Evolutionary conservation across 2,329 filamentous ascomycete species (phyloP), one percentile per base, ranked within the genome.

Genomic region (Parastagonospora avenae): DNA sequence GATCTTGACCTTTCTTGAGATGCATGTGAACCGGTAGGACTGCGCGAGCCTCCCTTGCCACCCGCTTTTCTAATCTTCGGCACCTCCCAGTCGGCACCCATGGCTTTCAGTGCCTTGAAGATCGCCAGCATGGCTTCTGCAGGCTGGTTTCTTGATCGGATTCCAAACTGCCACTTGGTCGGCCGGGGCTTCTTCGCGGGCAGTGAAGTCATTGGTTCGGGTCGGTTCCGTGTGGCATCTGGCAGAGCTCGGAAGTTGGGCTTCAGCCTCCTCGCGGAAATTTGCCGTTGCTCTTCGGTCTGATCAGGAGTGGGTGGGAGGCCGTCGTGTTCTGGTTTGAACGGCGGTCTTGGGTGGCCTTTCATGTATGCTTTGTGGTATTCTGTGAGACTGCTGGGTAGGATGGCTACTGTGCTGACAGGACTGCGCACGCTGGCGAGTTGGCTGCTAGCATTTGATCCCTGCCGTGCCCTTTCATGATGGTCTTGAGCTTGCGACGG

Each of bases 151-250:
- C 94, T 86, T 39, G 91, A 96, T 32, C 94, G 85, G 55, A 99
- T 99, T 49, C 94, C 94, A 70, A 99, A 99, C 72, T 99, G 94
- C 94, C 94, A 99, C 60, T 93, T 91, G 12, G 92, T 90, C 1
- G 89, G 89, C 67, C 90, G 92, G 4, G 81, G 76, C 72, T 90
- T 92, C 77, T 90, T 91, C 14, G 70, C 62, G 2, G 86, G 84
- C 28, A 82, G 62, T n/a, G 76, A 75, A 3, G 82, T 82, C 76
- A 83, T 79, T 7, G 73, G 78, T 62, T 82, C 82, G 4, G 79
- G 84, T 39, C 80, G 81, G 39, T 79, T 81, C 38, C 67, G 59
- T 40, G 64, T 60, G 48, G 75, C 87, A 57, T 93, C 88, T 41
- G 62, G 62, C 2, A 91, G 76, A 56, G 85, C 88, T 39, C 89